A percentile compares a stretch with the other conserved stretches of the same genome.
Evolutionary conservation across 2,329 filamentous ascomycete genomes (phyloP).

Genomic region (Cordyceps cicadae): DNA sequence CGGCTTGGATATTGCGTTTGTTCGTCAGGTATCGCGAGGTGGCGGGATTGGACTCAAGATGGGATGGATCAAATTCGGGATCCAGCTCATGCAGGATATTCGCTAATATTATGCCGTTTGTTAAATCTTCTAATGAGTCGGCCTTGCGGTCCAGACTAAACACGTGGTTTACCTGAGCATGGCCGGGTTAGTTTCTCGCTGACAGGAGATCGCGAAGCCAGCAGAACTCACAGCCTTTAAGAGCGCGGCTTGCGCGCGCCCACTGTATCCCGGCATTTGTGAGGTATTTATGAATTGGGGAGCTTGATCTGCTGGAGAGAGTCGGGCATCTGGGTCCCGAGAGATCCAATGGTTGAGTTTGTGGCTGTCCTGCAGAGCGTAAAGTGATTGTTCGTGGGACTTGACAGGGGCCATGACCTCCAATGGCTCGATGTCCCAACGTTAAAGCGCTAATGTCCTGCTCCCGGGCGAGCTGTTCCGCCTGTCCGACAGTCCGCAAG

Average conservation of each 20-base stretch:
- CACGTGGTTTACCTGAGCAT: slow-evolving; percentile 26
- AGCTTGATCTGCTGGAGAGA: no score
- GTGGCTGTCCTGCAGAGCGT: no score
- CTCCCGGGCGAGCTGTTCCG: no score
- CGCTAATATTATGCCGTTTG: slow-evolving; percentile 46
- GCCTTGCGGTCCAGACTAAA: slow-evolving; percentile 38
- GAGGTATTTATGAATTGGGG: no score
- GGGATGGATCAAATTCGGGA: slow-evolving; percentile 44
- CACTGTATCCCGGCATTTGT: slow-evolving; percentile 32
- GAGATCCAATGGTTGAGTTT: no score
- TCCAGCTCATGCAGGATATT: slow-evolving; percentile 52
- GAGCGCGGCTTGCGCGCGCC: slow-evolving; percentile 44
- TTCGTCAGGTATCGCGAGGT: slow-evolving; percentile 37
- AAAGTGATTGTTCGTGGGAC: no score
- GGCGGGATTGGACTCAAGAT: slow-evolving; percentile 40
- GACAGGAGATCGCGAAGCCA: slow-evolving; percentile 1
- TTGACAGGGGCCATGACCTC: no score
- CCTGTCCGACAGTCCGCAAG: no score
- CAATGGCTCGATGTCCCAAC: no score
- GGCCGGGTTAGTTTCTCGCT: not conserved
- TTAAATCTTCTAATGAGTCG: slow-evolving; percentile 42
- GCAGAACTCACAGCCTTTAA: slow-evolving; percentile 42
- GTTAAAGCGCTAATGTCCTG: no score
- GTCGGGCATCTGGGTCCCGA: no score
- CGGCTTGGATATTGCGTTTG: slow-evolving; percentile 44